Conservation (phyloP, 176 grass and related monocot genomes). For the Oryza punctata region DNA sequence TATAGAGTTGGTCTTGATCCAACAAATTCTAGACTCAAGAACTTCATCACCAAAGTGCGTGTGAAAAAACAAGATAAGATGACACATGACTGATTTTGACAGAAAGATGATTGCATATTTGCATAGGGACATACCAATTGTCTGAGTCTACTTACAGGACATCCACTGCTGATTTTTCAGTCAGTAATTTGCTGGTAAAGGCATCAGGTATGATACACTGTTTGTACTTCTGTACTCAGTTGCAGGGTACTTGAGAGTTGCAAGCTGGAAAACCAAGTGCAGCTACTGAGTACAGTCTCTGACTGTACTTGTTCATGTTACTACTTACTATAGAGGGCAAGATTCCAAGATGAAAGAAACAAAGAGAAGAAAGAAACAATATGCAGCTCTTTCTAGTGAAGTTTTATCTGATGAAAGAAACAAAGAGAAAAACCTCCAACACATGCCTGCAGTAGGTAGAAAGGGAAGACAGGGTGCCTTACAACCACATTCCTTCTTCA, state of each 20-base stretch:
- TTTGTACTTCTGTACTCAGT: not conserved
- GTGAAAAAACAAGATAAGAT: constrained; percentile 35
- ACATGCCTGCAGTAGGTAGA: constrained; percentile 49
- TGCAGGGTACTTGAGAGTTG: not conserved
- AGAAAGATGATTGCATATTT: constrained; percentile 35
- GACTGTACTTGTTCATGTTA: constrained; percentile 39
- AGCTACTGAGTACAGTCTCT: not conserved
- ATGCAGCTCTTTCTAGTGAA: constrained; percentile 16
- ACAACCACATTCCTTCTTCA: constrained; percentile 33
- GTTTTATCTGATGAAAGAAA: constrained; percentile 23
- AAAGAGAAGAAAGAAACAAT: too few species aligned
- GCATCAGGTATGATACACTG: not conserved
- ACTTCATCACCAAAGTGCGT: not conserved
- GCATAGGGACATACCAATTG: constrained; percentile 33
- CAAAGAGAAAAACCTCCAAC: constrained; percentile 26
- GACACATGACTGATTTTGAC: constrained; percentile 41
- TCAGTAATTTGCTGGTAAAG: constrained; percentile 22
- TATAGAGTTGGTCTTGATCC: not conserved
- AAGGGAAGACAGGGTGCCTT: constrained; percentile 4
- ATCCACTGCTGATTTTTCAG: not conserved
- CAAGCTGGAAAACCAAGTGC: constrained; percentile 19
- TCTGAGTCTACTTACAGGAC: constrained; percentile 22
- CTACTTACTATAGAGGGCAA: constrained; percentile 48
- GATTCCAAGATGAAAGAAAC: constrained; percentile 29
- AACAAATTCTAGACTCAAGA: not conserved